Evolutionary conservation across 495 filamentous ascomycete genomes (phyloP).

Genomic region (Clavariopsis aquatica): DNA sequence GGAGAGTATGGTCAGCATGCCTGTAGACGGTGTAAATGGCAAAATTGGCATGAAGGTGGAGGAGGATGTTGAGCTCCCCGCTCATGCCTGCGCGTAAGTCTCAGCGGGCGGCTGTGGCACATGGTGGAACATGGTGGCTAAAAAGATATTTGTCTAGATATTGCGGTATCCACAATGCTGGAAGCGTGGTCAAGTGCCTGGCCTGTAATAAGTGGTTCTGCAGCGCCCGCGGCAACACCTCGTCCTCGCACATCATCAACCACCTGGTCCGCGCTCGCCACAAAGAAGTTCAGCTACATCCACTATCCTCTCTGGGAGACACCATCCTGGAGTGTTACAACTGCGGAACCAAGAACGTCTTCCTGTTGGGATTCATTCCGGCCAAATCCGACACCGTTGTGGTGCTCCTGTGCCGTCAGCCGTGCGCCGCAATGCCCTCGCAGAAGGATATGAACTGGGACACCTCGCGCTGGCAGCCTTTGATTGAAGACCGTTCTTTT

Average conservation of each 20-base stretch:
- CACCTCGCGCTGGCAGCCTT: constrained; percentile 93
- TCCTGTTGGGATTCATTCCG: constrained; percentile 99
- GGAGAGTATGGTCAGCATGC: constrained; percentile 86
- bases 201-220: constrained; percentile 99
- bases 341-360: constrained; percentile 98
- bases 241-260: constrained; percentile 97
- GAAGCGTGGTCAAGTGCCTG: constrained; percentile 94
- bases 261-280: constrained; percentile 96
- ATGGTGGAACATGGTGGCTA: not conserved
- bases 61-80: constrained; percentile 89
- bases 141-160: constrained; percentile 59
- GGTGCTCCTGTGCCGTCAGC: constrained; percentile 93
- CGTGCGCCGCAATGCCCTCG: constrained; percentile 89
- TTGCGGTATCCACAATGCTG: constrained; percentile 94
- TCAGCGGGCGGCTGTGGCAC: not conserved
- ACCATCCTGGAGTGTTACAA: constrained; percentile 99
- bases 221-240: constrained; percentile 94
- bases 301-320: constrained; percentile 91
- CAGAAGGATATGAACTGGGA: constrained; percentile 99
- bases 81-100: constrained; percentile 97
- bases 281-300: constrained; percentile 97
- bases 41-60: constrained; percentile 63
- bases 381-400: constrained; percentile 98
- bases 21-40: constrained; percentile 71
- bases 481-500: constrained; percentile 97